phyloP scores from a whole-genome alignment of 1,139 yeast species.

The Magnusiomyces fungicola region DNA sequence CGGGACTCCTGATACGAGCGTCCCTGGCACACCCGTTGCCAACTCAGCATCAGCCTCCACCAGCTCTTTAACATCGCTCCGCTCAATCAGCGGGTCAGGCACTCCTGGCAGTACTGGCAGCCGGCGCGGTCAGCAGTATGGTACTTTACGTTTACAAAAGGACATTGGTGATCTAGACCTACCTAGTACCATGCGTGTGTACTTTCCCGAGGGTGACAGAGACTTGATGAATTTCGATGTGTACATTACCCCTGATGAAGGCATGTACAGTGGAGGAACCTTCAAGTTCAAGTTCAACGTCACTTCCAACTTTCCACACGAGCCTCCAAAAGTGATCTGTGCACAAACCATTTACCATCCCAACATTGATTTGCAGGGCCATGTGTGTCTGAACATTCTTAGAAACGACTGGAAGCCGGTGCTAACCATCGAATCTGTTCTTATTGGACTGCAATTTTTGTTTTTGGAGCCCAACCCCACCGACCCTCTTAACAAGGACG shows the following conservation, averaged over 20 bases:
- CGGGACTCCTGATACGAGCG: conserved; percentile 20
- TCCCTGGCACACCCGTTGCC: conserved; percentile 3
- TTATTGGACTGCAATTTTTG: conserved; percentile 79
- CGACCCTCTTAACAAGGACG: conserved; percentile 87
- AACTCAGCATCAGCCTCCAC: conserved; percentile 9
- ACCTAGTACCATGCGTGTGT: conserved; percentile 54
- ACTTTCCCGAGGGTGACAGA: conserved; percentile 45
- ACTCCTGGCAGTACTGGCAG: background rate
- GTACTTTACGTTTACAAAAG: conserved; percentile 39
- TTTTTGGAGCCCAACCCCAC: conserved; percentile 87
- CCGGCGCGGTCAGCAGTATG: conserved; percentile 16
- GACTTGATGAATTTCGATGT: conserved; percentile 58
- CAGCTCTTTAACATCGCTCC: conserved; percentile 6
- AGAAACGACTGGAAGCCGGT: conserved; percentile 98
- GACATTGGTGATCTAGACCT: conserved; percentile 65
- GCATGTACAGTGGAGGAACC: conserved; percentile 63
- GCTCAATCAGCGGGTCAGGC: background rate
- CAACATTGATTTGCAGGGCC: conserved; percentile 83
- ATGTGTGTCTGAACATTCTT: conserved; percentile 81
- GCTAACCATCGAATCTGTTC: conserved; percentile 59
- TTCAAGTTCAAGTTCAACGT: conserved; percentile 62
- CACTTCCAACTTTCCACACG: conserved; percentile 76
- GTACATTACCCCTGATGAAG: conserved; percentile 65
- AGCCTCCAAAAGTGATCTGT: conserved; percentile 82
- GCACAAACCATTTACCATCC: conserved; percentile 79